Conservation (phyloP, 2,329 filamentous ascomycete genomes). For the Botrytis pseudocinerea region DNA sequence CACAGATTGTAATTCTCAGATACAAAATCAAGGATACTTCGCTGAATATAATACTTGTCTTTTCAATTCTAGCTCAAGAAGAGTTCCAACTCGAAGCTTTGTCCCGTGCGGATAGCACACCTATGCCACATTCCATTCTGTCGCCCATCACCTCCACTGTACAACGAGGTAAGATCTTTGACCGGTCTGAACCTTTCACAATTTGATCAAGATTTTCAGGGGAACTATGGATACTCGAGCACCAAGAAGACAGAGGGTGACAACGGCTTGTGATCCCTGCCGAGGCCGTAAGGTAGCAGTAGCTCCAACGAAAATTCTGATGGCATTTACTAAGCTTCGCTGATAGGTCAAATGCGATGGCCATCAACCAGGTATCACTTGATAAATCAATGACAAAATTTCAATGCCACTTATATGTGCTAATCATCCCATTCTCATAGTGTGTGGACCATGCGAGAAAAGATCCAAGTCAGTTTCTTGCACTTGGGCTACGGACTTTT, state of each 20-base stretch:
- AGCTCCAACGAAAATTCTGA: neutral
- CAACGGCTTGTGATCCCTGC: neutral
- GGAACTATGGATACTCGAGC: neutral
- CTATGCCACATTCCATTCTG: neutral
- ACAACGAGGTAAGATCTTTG: neutral
- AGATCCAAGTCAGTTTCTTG: neutral
- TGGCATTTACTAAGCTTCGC: neutral
- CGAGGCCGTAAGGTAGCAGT: neutral
- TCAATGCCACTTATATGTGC: neutral
- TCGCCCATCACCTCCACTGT: neutral
- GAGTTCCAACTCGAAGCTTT: neutral
- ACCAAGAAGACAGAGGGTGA: neutral
- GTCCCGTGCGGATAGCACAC: neutral
- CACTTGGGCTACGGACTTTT: neutral
- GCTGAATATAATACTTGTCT: neutral
- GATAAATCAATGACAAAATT: neutral
- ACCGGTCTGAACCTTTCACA: neutral
- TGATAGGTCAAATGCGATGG: neutral
- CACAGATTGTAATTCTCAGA: neutral
- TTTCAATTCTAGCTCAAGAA: neutral
- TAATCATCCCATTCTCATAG: neutral
- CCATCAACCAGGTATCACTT: neutral
- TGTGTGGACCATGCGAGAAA: neutral
- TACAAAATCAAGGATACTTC: neutral
- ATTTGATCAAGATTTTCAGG: neutral